phyloP scores from a whole-genome alignment of 495 filamentous ascomycete species.

The Delitschia confertaspora region DNA sequence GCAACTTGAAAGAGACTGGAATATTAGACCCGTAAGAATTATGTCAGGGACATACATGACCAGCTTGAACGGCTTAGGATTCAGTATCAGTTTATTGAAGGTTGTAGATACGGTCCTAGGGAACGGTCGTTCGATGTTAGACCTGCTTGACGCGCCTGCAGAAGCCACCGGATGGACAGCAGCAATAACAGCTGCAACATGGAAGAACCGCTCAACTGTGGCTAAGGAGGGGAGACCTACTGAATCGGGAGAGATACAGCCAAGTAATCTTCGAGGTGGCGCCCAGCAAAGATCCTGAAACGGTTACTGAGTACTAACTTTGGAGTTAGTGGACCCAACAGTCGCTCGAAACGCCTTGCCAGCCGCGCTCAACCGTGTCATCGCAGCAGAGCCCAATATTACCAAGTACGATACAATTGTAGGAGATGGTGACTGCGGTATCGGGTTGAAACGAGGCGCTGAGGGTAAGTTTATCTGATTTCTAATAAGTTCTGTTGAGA shows the following conservation, averaged over 20 bases:
- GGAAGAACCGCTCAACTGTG: constrained; percentile 37
- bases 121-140: constrained; percentile 65
- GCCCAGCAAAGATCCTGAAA: too few relatives aligned
- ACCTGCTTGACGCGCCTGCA: constrained; percentile 76
- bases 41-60: constrained; percentile 68
- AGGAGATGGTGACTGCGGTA: constrained; percentile 92
- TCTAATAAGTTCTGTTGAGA: constrained; percentile 1
- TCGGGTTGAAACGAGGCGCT: constrained; percentile 80
- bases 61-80: constrained; percentile 84
- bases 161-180: constrained; percentile 82
- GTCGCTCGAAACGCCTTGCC: constrained; percentile 51
- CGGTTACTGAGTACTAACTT: constrained; percentile 7
- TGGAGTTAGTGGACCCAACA: constrained; percentile 48
- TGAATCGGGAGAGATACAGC: constrained; percentile 41
- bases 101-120: constrained; percentile 73
- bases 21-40: constrained; percentile 62
- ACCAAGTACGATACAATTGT: constrained; percentile 87
- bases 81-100: constrained; percentile 79
- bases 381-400: constrained; percentile 71
- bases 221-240: constrained; percentile 26
- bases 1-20: constrained; percentile 61
- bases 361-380: constrained; percentile 61
- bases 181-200: constrained; percentile 50
- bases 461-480: constrained; percentile 47
- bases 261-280: constrained; percentile 64